phyloP scores from a whole-genome alignment of 495 filamentous ascomycete species.

The Cercophora sp. region DNA sequence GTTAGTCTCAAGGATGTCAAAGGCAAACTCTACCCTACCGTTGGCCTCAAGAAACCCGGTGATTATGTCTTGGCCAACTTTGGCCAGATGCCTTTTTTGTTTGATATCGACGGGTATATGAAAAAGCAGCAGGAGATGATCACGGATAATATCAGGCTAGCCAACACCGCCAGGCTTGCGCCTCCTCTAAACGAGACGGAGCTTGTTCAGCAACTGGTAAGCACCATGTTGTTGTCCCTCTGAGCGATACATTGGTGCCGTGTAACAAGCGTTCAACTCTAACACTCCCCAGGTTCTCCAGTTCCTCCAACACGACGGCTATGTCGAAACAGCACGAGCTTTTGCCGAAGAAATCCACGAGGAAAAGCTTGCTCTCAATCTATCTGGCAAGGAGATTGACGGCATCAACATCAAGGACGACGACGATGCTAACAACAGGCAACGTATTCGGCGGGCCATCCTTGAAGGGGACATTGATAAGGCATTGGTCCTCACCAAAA shows the following conservation, averaged over 20 bases:
- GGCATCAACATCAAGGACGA: slow-evolving; percentile 79
- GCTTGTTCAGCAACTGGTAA: slow-evolving; percentile 69
- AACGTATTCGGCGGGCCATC: slow-evolving; percentile 85
- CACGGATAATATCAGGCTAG: slow-evolving; percentile 30
- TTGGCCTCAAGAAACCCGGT: slow-evolving; percentile 88
- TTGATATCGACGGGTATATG: slow-evolving; percentile 87
- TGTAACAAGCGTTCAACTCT: no score
- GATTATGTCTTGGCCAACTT: slow-evolving; percentile 89
- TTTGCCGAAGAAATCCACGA: slow-evolving; percentile 79
- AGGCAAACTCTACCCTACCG: slow-evolving; percentile 71
- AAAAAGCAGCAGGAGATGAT: slow-evolving; percentile 59
- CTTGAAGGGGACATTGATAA: slow-evolving; percentile 91
- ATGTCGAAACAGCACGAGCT: slow-evolving; percentile 87
- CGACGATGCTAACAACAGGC: slow-evolving; percentile 67
- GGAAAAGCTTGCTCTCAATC: slow-evolving; percentile 62
- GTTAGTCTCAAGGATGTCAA: slow-evolving; percentile 62
- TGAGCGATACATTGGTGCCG: no score
- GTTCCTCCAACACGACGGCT: slow-evolving; percentile 92
- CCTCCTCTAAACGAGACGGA: slow-evolving; percentile 68
- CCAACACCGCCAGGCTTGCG: slow-evolving; percentile 52
- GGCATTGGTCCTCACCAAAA: slow-evolving; percentile 74
- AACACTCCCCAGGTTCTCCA: slow-evolving; percentile 78
- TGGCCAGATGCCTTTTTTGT: slow-evolving; percentile 83
- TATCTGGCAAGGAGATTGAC: slow-evolving; percentile 50
- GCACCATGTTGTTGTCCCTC: no score